Evolutionary conservation across 2,329 filamentous ascomycete species (phyloP), one percentile per base, ranked within the genome.

Genomic region (Phaeophleospora eucalypticola): DNA sequence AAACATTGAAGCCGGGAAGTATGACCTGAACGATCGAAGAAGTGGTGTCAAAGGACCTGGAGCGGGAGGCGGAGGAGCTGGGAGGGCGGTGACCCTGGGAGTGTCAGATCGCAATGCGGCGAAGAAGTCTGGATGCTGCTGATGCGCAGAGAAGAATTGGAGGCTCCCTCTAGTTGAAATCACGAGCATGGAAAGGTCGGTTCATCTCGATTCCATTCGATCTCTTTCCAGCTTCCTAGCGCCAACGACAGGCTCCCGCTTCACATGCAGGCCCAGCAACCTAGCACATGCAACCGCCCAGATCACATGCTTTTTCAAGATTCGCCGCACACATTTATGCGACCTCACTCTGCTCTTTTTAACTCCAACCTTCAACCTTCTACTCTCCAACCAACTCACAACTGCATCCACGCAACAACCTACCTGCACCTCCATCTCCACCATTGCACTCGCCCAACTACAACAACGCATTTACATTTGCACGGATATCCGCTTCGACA

Each of bases 1-100:
- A 66, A 97, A 97, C 63, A 96, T 98, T 53, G 89, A 96, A 73
- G 88, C 88, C 1, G 93, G 93, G 9, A 88, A 83, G 65, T 97
- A 97, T 66, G 90, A 98, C 70, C 73, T 97, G 58, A 95, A 95
- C 65, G 91, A 97, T 68, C 79, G 91, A 63, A 80, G 90, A 64
- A 91, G 86, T 51, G 93, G 93, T 19, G 90, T 98, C 51, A 97
- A 96, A 67, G 84, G 44, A 68, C 83, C 56, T 68, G 78, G 54
- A 65, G 82, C 58, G 66, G 75, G 58, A 66, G 72, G 67, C 43
- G 68, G 63, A 6, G 71, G 68, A 51, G 63, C 61, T 12, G 70
- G 63, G 2, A 65, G 66, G 44, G 67, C 66, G 3, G 66, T 76
- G 36, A 74, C 70, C 36, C 48, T 75, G 46, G 70, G 67, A 2